Base-by-base conservation (phyloP, 1,139 yeast genomes). In the Pichia sp. region DNA sequence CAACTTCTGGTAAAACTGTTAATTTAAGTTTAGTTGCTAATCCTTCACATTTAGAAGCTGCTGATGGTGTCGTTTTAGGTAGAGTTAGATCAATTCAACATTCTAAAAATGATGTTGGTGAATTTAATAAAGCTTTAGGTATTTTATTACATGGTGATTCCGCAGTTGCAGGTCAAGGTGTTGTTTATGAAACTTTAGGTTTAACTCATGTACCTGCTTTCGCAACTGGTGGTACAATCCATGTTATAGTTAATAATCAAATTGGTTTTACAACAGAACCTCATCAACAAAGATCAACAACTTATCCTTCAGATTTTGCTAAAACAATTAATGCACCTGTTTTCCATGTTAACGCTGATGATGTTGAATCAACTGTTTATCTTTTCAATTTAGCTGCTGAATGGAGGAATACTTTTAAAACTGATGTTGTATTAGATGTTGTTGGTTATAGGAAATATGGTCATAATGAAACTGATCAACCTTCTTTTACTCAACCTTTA, bases 261-360 rank as follows among this genome's bases (percentile, higher is more conserved):
- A 91, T 91, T 64, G 99, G 99, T 67, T 91, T 91, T 77, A 91
- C 99, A 52, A 91, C 99, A 40, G 97, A 91, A 65, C 98, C 99
- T 54, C 77, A 96, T 71, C 84, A 84, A 59, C 89, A 96, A 28
- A 82, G 99, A 72, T 91, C 98, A 26, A 91, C 98, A 37, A 91
- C 94, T 59, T 93, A 91, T 66, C 97, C 98, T 56, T 84, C 96
- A 20, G 99, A 91, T 69, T 77, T 93, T 61, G 98, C 97, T 56
- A 93, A 93, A 71, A 72, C 95, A 32, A 84, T 86, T 62, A 91
- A 91, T 61, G 96, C 97, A 22, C 99, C 98, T 52, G 88, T 91
- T 59, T 91, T 91, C 94, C 99, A 91, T 67, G 97, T 91, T 41
- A 91, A 91, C 61, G 97, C 97, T 21, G 97, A 91, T 64, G 98